Evolutionary conservation across 441 rosid species (phyloP), one percentile per base, ranked within the genome.

Genomic region (Hura crepitans): DNA sequence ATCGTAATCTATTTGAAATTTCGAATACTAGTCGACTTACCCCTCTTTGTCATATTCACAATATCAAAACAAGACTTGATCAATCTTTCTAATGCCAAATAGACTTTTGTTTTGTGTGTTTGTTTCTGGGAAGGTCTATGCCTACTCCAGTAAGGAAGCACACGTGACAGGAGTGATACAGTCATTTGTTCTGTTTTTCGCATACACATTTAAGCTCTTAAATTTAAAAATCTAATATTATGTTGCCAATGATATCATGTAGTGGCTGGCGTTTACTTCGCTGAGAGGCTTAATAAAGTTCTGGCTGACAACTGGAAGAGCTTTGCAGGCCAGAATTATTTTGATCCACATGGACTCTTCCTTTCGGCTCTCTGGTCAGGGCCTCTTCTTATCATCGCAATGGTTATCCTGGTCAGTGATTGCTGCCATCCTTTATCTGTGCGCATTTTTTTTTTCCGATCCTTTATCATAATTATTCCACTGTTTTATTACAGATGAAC

Each of bases 231-330:
- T 55, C 28, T 35, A 54, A 53, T 63, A 58, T 68, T 43, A 67
- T 55, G 33, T 61, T 7, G 50, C 55, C 50, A 37, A 57, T 63
- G 61, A 55, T 68, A 25, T 56, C 65, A 31, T 81, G 80, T 70
- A 95, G 97, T 92, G 96, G 81, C 78, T 72, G 97, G 97, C 15
- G 97, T 95, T n/a, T 92, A 87, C 85, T 82, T 85, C 63, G 97
- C 97, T 20, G 99, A 95, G 92, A 84, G 68, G 72, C 79, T 95
- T 37, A 95, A 95, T 69, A 72, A 56, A 71, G 49, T 89, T 65
- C 78, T 92, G 72, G 79, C 79, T 61, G 77, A 79, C 62, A 86
- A 90, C 68, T 95, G 97, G 97, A 85, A 76, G 73, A 85, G 85
- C 79, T 92, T 95, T 84, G 85, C 97, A 35, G 80, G 86, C 12